phyloP scores from a whole-genome alignment of 2,329 filamentous ascomycete genomes.

The Tolypocladium sp. region DNA sequence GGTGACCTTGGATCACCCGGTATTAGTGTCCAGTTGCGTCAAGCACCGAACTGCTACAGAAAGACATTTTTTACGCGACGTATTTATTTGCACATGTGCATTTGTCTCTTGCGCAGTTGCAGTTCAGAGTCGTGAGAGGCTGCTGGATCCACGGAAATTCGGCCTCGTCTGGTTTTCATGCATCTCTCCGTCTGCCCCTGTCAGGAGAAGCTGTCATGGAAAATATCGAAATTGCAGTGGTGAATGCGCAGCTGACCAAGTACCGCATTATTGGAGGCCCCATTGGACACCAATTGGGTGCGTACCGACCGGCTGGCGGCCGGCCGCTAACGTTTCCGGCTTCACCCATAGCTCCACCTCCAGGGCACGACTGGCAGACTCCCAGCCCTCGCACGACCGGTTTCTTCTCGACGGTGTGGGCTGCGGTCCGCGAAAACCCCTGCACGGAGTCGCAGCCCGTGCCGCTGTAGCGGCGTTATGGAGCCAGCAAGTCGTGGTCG shows the following conservation, averaged over 20 bases:
- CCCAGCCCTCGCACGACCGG: not conserved
- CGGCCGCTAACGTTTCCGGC: constrained; percentile 10
- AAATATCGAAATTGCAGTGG: not conserved
- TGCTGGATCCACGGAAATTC: not conserved
- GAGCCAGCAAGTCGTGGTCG: not conserved
- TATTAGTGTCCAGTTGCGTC: too few relatives aligned
- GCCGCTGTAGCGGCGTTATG: not conserved
- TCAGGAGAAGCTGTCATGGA: not conserved
- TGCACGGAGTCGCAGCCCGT: not conserved
- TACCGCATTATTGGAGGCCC: not conserved
- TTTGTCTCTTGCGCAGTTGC: too few relatives aligned
- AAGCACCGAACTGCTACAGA: too few relatives aligned
- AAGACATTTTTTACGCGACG: not conserved
- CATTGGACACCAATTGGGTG: constrained; percentile 7
- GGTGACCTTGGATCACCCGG: not conserved
- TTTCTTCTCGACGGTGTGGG: not conserved
- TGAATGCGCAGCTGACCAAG: not conserved
- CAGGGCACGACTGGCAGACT: constrained; percentile 2
- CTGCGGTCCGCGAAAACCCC: not conserved
- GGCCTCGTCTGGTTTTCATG: not conserved
- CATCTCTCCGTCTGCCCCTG: not conserved
- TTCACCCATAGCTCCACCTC: constrained; percentile 1
- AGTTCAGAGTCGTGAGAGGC: too few relatives aligned
- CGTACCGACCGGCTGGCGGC: constrained; percentile 18
- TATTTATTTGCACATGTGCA: not conserved